Percentiles rank a stretch among this genome's conserved stretches.
Evolutionary conservation across 192 early-diverging fungal species (phyloP).

Genomic region (Podila epicladia): DNA sequence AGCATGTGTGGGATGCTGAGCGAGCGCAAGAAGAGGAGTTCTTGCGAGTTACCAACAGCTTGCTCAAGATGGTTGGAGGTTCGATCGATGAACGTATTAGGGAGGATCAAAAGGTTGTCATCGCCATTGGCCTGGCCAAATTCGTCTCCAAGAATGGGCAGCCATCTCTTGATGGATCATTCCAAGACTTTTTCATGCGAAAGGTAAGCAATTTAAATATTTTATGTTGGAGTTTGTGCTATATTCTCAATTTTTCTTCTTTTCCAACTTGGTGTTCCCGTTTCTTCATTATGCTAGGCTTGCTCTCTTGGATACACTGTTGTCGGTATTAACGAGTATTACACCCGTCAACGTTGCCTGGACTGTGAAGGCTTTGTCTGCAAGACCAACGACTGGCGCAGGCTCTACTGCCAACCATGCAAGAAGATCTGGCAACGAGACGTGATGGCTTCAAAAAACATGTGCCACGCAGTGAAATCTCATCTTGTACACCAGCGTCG

Average conservation of each 20-base stretch:
- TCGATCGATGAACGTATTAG: background rate
- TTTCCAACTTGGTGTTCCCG: background rate
- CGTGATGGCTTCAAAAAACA: slow-evolving; percentile 10
- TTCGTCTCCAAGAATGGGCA: background rate
- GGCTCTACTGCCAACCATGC: background rate
- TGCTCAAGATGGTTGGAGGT: slow-evolving; percentile 9
- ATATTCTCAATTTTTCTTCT: background rate
- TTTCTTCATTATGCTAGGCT: background rate
- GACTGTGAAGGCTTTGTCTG: slow-evolving; percentile 10
- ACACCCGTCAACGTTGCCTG: background rate
- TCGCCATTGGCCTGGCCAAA: slow-evolving; percentile 11
- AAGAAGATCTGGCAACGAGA: slow-evolving; percentile 2
- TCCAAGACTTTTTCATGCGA: slow-evolving; percentile 9
- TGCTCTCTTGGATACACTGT: slow-evolving; percentile 8
- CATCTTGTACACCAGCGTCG: background rate
- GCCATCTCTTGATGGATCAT: background rate
- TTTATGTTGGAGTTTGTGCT: background rate
- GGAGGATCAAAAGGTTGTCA: slow-evolving; percentile 2
- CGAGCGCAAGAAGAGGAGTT: slow-evolving; percentile 1
- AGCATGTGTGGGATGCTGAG: no score
- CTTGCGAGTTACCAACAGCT: background rate
- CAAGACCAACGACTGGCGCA: slow-evolving; percentile 7
- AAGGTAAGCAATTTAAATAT: background rate
- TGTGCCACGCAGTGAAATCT: background rate
- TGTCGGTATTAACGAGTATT: slow-evolving; percentile 2